Conservation (phyloP, 345 rosid species). For the Eutrema yunnanense region DNA sequence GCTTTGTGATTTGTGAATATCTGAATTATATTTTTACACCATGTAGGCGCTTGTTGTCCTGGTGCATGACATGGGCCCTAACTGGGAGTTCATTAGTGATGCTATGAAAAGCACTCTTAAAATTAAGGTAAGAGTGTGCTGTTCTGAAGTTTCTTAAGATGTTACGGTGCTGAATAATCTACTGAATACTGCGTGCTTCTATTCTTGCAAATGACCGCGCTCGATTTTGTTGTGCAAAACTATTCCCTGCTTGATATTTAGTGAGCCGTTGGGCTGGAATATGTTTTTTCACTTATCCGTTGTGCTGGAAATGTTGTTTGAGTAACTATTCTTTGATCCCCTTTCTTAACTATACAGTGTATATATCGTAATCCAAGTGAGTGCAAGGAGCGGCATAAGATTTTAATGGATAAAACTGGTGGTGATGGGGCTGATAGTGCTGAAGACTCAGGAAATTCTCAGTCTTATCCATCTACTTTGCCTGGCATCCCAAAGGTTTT, state of each 20-base stretch:
- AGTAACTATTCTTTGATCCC: background rate
- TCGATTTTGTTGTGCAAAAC: background rate
- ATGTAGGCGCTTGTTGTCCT: slow-evolving; percentile 92
- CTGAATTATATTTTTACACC: slow-evolving; percentile 6
- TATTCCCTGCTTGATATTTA: background rate
- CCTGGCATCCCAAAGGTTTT: slow-evolving; percentile 96
- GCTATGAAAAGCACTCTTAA: slow-evolving; percentile 80
- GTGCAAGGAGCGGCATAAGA: slow-evolving; percentile 96
- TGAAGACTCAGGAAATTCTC: slow-evolving; percentile 95
- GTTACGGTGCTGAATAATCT: background rate
- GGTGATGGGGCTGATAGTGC: slow-evolving; percentile 98
- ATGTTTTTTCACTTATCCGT: background rate
- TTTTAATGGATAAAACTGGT: slow-evolving; percentile 68
- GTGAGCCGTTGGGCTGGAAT: background rate
- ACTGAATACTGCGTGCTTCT: background rate
- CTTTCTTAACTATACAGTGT: slow-evolving; percentile 40
- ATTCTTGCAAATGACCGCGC: background rate
- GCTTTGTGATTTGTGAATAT: slow-evolving; percentile 4
- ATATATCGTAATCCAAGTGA: slow-evolving; percentile 80
- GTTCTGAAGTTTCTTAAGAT: slow-evolving; percentile 2
- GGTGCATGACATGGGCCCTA: slow-evolving; percentile 98
- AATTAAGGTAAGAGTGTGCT: slow-evolving; percentile 61
- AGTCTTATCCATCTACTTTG: slow-evolving; percentile 90
- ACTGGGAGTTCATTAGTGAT: slow-evolving; percentile 97
- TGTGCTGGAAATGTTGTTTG: background rate